Evolutionary conservation across 345 rosid genomes (phyloP).

Genomic region (Citrus trifoliata): DNA sequence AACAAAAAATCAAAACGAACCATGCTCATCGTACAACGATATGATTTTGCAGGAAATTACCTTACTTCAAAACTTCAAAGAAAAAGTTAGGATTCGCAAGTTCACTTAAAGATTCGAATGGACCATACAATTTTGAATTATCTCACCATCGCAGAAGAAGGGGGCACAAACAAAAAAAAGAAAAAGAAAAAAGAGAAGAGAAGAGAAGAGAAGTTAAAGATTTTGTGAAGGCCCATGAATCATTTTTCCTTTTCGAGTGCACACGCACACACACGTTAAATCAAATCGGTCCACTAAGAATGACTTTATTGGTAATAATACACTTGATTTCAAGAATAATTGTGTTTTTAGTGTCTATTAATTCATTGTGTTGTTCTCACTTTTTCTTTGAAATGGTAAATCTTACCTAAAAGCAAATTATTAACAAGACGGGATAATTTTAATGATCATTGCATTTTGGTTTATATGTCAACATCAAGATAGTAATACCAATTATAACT

Average conservation of each 20-base stretch:
- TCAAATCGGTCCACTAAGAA: constrained; percentile 8
- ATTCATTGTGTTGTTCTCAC: not conserved
- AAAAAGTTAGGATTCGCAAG: not conserved
- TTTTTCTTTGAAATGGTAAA: not conserved
- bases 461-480: constrained; percentile 34
- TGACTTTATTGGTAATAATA: constrained; percentile 4
- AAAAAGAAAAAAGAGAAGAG: not conserved
- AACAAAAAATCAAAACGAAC: too few species aligned
- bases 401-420: constrained; percentile 28
- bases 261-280: not conserved
- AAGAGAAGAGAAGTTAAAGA: not conserved
- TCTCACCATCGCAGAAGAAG: not conserved
- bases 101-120: not conserved
- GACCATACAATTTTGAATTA: not conserved
- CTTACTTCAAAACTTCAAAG: not conserved
- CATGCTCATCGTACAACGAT: too few species aligned
- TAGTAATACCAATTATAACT: constrained; percentile 31
- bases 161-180: not conserved
- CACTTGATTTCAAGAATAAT: constrained; percentile 6
- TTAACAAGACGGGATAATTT: not conserved
- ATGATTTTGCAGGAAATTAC: constrained; percentile 3
- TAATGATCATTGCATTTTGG: constrained; percentile 40
- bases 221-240: not conserved
- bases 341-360: constrained; percentile 9
- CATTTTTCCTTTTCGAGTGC: constrained; percentile 5